These are phyloP conservation scores for Pinus taeda DNA, from an alignment of 75 land plant genomes.

Conservation along the genomic window DNA sequence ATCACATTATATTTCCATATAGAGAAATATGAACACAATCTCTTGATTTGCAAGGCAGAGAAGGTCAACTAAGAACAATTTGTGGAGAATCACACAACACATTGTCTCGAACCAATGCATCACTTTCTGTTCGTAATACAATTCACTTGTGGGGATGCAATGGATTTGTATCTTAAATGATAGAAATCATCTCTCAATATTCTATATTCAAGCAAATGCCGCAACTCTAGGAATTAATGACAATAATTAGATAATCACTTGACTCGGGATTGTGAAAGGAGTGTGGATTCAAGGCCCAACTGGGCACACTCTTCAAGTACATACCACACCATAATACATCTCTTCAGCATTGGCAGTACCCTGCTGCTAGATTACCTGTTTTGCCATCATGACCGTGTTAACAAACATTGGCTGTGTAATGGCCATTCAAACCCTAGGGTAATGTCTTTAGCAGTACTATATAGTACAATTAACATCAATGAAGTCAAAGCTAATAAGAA, in stretches of 20 bases:
- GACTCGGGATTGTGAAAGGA: background rate
- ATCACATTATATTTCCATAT: background rate
- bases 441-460: background rate
- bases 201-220: background rate
- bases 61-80: background rate
- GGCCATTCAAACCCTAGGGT: background rate
- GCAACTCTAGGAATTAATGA: background rate
- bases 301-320: conserved; percentile 2
- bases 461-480: background rate
- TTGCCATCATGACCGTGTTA: background rate
- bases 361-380: background rate
- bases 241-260: background rate
- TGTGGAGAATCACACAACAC: background rate
- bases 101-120: background rate
- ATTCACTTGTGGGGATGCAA: background rate
- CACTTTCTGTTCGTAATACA: background rate
- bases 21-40: background rate
- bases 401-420: background rate
- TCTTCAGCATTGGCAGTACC: background rate
- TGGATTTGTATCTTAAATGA: background rate
- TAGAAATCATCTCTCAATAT: conserved; percentile 7
- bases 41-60: background rate
- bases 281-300: background rate
- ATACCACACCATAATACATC: conserved; percentile 6
- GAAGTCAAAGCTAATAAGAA: background rate